Evolutionary conservation across 2,329 filamentous ascomycete species (phyloP), one percentile per base, ranked within the genome.

Genomic region (Paecilomyces sp.): DNA sequence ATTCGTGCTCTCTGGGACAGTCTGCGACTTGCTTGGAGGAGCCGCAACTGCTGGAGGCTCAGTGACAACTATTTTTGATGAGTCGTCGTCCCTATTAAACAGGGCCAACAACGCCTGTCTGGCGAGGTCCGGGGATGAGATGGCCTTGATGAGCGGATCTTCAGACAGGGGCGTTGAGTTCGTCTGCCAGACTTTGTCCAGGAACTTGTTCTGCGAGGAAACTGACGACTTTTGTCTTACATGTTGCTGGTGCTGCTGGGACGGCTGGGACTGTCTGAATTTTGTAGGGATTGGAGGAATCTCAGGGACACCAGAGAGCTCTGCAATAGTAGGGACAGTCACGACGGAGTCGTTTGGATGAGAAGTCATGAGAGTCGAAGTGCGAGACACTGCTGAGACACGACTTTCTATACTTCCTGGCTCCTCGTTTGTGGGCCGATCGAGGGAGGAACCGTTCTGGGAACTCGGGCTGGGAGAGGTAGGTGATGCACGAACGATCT

Each of bases 111-210:
- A 22, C 13, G 52, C 52, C 15, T 61, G 54, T 22, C 54, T 52
- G 12, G 56, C 57, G 22, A 55, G 53, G 12, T 58, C 51, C 12
- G 60, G 60, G 13, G 62, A 63, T 34, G 62, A 65, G 2, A 75
- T 68, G 15, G 72, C 73, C 0, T 67, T 68, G 34, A 75, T 75
- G 47, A 75, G 70, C 41, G 74, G 74, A 57, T 75, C 74, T 1
- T 67, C 66, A 31, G 72, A 75, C 24, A 75, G 58, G 50, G 72
- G 69, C 5, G 70, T 57, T 1, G 68, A 73, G 1, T 67, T 22
- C 6, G n/a, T 47, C 0, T 66, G 63, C 18, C 72, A 68, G 2
- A 65, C 55, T 30, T 70, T 75, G 15, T 71, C 73, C 7, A 75
- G 65, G 15, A 74, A 69, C 34, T 66, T 69, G 28, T 66, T 65